Conservation (phyloP, 805 yeast genomes). For the Blastobotrys muscicola region DNA sequence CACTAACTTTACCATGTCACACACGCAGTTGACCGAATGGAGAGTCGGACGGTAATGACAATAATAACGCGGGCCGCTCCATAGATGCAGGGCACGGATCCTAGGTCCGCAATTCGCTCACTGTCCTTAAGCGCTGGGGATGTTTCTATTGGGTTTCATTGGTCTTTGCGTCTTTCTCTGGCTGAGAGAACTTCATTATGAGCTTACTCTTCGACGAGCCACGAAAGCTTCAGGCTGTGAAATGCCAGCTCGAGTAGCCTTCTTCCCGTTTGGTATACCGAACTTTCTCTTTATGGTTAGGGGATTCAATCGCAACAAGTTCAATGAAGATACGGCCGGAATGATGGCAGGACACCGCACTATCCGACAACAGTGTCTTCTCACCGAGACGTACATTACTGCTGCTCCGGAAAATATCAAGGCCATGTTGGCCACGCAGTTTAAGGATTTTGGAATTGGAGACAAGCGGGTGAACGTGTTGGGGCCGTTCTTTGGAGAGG, state of each 20-base stretch:
- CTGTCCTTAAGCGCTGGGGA: too few species aligned
- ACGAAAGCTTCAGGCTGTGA: not conserved
- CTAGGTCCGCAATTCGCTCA: too few species aligned
- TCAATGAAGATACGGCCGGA: not conserved
- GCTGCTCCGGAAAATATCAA: slow-evolving; percentile 28
- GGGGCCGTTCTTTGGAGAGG: slow-evolving; percentile 26
- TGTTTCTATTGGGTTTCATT: too few species aligned
- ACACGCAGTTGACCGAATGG: too few species aligned
- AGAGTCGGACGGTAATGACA: too few species aligned
- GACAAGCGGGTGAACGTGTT: slow-evolving; percentile 18
- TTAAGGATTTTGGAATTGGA: slow-evolving; percentile 26
- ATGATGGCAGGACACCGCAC: not conserved
- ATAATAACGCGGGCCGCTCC: too few species aligned
- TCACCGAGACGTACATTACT: not conserved
- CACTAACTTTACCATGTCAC: too few species aligned
- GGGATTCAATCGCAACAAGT: not conserved
- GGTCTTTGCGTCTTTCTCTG: too few species aligned
- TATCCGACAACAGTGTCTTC: not conserved
- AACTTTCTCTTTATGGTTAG: not conserved
- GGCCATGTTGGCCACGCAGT: slow-evolving; percentile 25
- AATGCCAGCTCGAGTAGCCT: not conserved
- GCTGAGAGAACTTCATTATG: too few species aligned
- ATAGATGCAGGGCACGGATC: too few species aligned
- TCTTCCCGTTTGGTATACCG: not conserved
- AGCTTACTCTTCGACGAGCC: too few species aligned